Percentiles rank a stretch among this genome's conserved stretches.
Evolutionary conservation across 495 filamentous ascomycete species (phyloP).

Genomic region (Xylaria curta): DNA sequence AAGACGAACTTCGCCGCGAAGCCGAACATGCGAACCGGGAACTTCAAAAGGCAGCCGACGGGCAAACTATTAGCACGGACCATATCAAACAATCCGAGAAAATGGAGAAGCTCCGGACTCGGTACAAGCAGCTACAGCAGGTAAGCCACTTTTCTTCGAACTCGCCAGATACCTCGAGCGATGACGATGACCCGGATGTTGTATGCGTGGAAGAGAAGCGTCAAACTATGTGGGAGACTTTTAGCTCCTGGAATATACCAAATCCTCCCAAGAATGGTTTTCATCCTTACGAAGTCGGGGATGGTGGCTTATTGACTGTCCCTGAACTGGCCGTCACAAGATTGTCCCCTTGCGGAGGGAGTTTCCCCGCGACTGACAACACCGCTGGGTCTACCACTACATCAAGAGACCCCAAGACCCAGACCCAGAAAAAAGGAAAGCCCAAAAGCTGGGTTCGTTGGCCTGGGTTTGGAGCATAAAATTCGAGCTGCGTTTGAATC

Average conservation of each 20-base stretch:
- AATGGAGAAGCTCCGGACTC: slow-evolving; percentile 56
- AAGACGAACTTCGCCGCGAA: slow-evolving; percentile 60
- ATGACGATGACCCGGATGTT: slow-evolving; percentile 30
- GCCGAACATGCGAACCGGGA: slow-evolving; percentile 53
- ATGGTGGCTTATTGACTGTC: slow-evolving; percentile 21
- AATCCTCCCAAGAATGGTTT: slow-evolving; percentile 26
- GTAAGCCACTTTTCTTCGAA: slow-evolving; percentile 41
- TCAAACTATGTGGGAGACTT: slow-evolving; percentile 32
- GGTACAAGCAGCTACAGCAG: slow-evolving; percentile 55
- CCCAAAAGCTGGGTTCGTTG: slow-evolving; percentile 9
- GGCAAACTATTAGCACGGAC: slow-evolving; percentile 41
- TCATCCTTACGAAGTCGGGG: slow-evolving; percentile 25
- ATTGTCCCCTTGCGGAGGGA: slow-evolving; percentile 5
- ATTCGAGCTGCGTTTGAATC: not conserved
- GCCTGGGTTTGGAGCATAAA: not conserved
- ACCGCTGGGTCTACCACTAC: not conserved
- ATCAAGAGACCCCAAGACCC: not conserved
- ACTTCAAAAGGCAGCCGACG: slow-evolving; percentile 40
- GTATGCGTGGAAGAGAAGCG: slow-evolving; percentile 28
- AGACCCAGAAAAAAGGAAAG: not conserved
- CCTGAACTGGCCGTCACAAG: slow-evolving; percentile 25
- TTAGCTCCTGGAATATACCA: slow-evolving; percentile 26
- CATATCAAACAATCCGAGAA: slow-evolving; percentile 50
- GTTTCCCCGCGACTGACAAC: not conserved
- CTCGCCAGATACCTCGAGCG: slow-evolving; percentile 14